A percentile compares a stretch with the other conserved stretches of the same genome.
Conservation (phyloP, 345 rosid genomes). For the Salix suchowensis region DNA sequence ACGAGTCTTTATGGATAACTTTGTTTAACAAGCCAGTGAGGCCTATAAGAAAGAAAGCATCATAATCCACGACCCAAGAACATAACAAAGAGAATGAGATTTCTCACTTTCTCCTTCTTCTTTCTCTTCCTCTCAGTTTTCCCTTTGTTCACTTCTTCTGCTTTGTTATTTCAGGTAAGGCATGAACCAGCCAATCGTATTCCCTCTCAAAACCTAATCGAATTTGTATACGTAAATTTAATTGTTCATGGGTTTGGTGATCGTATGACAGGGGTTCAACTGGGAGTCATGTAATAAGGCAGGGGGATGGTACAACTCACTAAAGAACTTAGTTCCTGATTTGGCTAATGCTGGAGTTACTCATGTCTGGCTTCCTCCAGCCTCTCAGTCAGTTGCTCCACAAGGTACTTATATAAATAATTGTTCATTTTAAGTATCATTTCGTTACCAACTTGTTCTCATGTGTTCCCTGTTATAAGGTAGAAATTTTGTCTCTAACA, state of each 20-base stretch:
- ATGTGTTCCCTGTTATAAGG: neutral
- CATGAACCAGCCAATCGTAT: neutral
- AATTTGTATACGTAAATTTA: neutral
- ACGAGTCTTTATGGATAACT: neutral
- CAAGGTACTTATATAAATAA: slow-evolving; percentile 37
- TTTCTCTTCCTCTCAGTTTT: slow-evolving; percentile 9
- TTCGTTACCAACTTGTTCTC: neutral
- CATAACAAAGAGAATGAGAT: slow-evolving; percentile 5
- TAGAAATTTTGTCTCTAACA: neutral
- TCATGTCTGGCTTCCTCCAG: slow-evolving; percentile 93
- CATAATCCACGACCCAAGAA: neutral
- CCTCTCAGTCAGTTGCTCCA: slow-evolving; percentile 67
- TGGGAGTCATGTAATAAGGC: slow-evolving; percentile 70
- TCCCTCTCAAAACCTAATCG: neutral
- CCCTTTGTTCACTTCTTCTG: slow-evolving; percentile 9
- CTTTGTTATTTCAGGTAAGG: slow-evolving; percentile 18
- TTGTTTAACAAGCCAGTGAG: neutral
- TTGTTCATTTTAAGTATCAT: neutral
- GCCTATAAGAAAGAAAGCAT: slow-evolving; percentile 1
- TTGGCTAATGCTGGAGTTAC: slow-evolving; percentile 64
- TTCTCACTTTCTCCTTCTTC: neutral
- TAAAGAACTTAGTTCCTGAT: slow-evolving; percentile 51
- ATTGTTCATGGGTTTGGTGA: neutral
- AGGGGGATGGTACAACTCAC: slow-evolving; percentile 81
- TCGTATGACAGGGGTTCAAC: slow-evolving; percentile 59